Evolutionary conservation across 306 rosid genomes (phyloP).

Genomic region (Corylus americana): DNA sequence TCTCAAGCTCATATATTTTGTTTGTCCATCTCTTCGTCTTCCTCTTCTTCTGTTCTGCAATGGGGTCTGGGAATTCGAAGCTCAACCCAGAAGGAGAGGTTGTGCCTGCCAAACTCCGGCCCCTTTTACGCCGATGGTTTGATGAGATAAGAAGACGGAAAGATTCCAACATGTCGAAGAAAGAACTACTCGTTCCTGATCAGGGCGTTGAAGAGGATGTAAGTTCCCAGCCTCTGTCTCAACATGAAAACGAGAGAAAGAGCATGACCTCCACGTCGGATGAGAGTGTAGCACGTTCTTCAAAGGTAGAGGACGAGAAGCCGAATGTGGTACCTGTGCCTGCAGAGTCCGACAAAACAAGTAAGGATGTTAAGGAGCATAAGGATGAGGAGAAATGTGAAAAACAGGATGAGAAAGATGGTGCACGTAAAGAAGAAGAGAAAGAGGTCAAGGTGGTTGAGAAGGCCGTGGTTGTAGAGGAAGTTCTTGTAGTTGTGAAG

Average conservation of each 20-base stretch:
- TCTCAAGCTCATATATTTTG: background rate
- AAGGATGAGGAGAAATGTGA: slow-evolving; percentile 30
- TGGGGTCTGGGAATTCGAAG: slow-evolving; percentile 68
- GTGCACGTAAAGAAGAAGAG: background rate
- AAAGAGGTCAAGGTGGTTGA: background rate
- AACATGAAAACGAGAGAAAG: background rate
- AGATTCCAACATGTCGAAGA: slow-evolving; percentile 40
- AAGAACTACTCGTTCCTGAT: slow-evolving; percentile 35
- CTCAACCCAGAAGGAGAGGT: slow-evolving; percentile 33
- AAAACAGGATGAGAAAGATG: background rate
- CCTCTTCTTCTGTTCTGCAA: slow-evolving; percentile 24
- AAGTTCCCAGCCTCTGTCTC: slow-evolving; percentile 18
- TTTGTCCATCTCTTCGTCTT: slow-evolving; percentile 7
- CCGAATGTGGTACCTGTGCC: background rate
- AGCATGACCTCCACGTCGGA: background rate
- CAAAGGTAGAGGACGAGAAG: background rate
- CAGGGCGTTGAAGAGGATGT: slow-evolving; percentile 18
- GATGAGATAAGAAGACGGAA: slow-evolving; percentile 39
- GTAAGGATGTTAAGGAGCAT: slow-evolving; percentile 7
- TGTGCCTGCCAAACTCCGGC: slow-evolving; percentile 34
- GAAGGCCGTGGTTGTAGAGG: slow-evolving; percentile 1
- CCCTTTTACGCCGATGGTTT: slow-evolving; percentile 23
- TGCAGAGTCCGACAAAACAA: background rate
- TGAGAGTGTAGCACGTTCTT: slow-evolving; percentile 11
- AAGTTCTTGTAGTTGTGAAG: background rate